Base-by-base conservation (phyloP, 78 protist species). In the Emiliania huxleyi region DNA sequence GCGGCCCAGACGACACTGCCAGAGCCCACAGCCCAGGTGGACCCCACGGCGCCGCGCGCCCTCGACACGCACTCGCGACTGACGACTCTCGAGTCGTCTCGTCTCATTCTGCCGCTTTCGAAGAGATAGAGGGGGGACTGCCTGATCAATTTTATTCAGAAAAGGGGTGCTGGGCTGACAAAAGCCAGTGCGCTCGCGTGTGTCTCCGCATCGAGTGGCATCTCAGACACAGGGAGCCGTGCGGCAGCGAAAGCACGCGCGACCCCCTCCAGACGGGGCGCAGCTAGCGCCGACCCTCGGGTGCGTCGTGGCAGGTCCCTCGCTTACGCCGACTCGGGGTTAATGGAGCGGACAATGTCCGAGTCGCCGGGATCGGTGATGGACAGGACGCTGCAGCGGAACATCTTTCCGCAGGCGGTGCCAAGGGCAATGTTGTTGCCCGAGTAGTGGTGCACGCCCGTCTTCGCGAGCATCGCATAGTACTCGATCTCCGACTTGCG, bases 391-490 rank as follows among this genome's bases (percentile, higher is more conserved):
- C 96, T 77, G 48, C 95, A 96, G 93, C 99, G 97, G 99, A 93
- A 99, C 95, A 95, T 93, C 95, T 97, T 96, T 43, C 99, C 99
- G 96, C 99, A 98, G 26, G 99, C 98, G 21, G 99, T 97, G 43
- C 99, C 99, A 71, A 99, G 97, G 48, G 97, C 99, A 71, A 98
- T 96, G 98, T 99, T 99, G 98, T 94, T 94, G 81, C 99, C 99
- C 55, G 85, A 25, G 98, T 96, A 99, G 95, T 98, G 99, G 95
- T 98, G 98, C 45, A 99, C 99, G 87, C 84, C 62, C 91, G 99
- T 96, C 96, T 97, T 96, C 92, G 98, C 45, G 84, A 99, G 98
- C 99, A 98, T 98, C 62, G 99, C 99, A 96, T 98, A 98, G 98
- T 99, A 99, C 97, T 99, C 99, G 40, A 99, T 75, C 97, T 99